These are phyloP conservation scores for Datura wrightii DNA, from an alignment of 257 asterid genomes.

Conservation along the genomic window DNA sequence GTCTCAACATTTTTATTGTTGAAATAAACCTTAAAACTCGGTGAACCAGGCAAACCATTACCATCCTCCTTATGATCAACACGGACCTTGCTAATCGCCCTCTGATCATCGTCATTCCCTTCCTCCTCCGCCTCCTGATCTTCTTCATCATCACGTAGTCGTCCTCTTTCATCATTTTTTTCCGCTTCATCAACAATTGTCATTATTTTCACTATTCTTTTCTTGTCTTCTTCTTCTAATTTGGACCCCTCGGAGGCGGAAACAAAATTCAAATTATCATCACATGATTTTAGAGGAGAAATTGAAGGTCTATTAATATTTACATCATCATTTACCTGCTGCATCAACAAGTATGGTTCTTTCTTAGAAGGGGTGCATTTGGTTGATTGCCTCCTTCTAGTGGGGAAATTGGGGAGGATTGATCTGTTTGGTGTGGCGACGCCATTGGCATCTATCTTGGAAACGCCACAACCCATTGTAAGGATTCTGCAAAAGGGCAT, in stretches of 20 bases:
- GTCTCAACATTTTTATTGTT: constrained; percentile 32
- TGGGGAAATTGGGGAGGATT: constrained; percentile 46
- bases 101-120: constrained; percentile 35
- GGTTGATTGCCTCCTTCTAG: constrained; percentile 34
- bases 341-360: constrained; percentile 35
- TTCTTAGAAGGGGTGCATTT: constrained; percentile 44
- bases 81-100: constrained; percentile 41
- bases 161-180: background rate
- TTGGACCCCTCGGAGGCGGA: background rate
- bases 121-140: background rate
- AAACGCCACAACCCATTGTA: constrained; percentile 31
- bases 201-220: background rate
- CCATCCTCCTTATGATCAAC: background rate
- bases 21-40: constrained; percentile 60
- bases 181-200: constrained; percentile 24
- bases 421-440: constrained; percentile 37
- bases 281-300: background rate
- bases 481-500: constrained; percentile 17
- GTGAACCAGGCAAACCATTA: constrained; percentile 45
- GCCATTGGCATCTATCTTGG: constrained; percentile 30
- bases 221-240: background rate
- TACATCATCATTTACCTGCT: constrained; percentile 32
- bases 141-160: background rate
- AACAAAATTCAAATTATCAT: background rate
- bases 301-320: background rate